Evolutionary conservation across 2,329 filamentous ascomycete species (phyloP), one percentile per base, ranked within the genome.

Genomic region (Cryphonectria japonica): DNA sequence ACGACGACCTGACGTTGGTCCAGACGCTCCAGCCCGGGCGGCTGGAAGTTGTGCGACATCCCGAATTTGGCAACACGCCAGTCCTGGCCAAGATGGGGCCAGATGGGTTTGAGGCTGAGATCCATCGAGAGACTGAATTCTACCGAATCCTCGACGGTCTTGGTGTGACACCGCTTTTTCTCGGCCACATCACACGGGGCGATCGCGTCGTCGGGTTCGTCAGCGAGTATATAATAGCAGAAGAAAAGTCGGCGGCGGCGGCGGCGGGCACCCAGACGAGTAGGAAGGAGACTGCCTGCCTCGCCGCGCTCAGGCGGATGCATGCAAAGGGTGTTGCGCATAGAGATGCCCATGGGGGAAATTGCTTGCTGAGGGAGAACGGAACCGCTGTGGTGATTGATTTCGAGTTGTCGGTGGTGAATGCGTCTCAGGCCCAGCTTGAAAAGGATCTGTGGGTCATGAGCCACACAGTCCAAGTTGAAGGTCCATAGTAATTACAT

Each of bases 301-400:
- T 72, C 0, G 19, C 41, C 13, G 71, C 59, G 3, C 74, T 75
- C 0, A n/a, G 66, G 5, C 29, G 64, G 7, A 67, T 75, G 22
- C 74, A 75, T 26, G 60, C 57, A 0, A 69, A 62, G 14, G 66
- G 68, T 0, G 67, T 73, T 26, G 67, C 71, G 5, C 74, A 75
- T 61, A 41, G 67, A 6, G 74, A 75, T 29, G 74, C 74, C 3
- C 74, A 75, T 52, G 68, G 65, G 9, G 74, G 70, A 6, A 75
- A 75, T 14, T 75, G 74, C 37, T 26, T 75, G 8, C 26, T 74
- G 16, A 64, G 69, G 8, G 2, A 34, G 3, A 64, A 71, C 5
- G 73, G 68, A 1, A 67, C 73, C n/a, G 73, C 74, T 13, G 70
- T 69, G 11, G 37, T 75, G 3, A 41, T 75, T 2, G 74, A 75